phyloP scores from a whole-genome alignment of 805 yeast species.

The Suhomyces sp. region DNA sequence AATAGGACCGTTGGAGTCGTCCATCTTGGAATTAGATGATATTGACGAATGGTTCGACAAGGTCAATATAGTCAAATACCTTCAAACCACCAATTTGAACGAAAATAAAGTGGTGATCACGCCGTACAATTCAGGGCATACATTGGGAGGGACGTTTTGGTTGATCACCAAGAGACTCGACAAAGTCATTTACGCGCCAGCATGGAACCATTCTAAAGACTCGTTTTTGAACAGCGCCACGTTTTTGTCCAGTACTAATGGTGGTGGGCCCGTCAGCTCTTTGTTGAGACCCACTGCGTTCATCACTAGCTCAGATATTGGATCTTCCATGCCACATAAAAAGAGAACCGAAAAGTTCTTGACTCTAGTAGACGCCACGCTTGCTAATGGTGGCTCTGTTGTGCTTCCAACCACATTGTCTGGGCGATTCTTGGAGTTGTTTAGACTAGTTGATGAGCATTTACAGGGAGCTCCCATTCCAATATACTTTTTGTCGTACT shows the following conservation, averaged over 20 bases:
- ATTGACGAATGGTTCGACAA: slow-evolving; percentile 79
- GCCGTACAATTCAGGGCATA: slow-evolving; percentile 88
- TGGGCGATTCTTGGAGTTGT: slow-evolving; percentile 76
- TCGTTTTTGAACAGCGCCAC: slow-evolving; percentile 74
- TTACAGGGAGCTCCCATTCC: slow-evolving; percentile 61
- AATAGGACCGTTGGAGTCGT: slow-evolving; percentile 64
- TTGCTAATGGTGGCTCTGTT: slow-evolving; percentile 76
- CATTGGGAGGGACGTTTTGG: slow-evolving; percentile 95
- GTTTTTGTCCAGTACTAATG: slow-evolving; percentile 48
- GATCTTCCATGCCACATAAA: slow-evolving; percentile 60
- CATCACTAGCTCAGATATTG: slow-evolving; percentile 68
- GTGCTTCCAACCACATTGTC: slow-evolving; percentile 79
- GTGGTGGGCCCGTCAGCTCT: slow-evolving; percentile 56
- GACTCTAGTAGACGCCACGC: slow-evolving; percentile 58
- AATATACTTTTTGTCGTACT: slow-evolving; percentile 69
- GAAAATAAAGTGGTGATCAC: slow-evolving; percentile 68
- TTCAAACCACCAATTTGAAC: slow-evolving; percentile 66
- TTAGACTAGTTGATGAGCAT: slow-evolving; percentile 69
- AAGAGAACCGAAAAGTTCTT: slow-evolving; percentile 63
- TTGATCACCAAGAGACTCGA: slow-evolving; percentile 69
- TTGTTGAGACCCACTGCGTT: slow-evolving; percentile 78
- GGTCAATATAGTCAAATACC: slow-evolving; percentile 66
- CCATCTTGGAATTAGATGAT: slow-evolving; percentile 62
- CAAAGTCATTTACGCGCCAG: slow-evolving; percentile 80
- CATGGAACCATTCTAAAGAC: slow-evolving; percentile 94